Conservation (phyloP, 1,284 basidiomycete genomes). For the Cryptococcus hybrid region DNA sequence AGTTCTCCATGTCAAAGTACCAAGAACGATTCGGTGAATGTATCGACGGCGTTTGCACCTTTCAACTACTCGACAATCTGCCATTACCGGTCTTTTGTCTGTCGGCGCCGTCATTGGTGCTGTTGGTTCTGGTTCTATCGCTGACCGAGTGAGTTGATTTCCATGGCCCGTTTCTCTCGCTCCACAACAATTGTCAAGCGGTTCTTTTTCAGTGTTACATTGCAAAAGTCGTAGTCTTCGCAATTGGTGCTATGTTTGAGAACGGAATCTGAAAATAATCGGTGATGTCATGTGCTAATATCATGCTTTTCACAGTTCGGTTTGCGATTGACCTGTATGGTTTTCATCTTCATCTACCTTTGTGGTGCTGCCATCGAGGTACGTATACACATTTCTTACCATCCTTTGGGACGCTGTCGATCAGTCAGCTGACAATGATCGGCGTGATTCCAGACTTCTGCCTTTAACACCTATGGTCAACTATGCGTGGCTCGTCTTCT, state of each 20-base stretch:
- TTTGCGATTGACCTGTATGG: conserved; percentile 42
- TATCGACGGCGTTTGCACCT: conserved; percentile 23
- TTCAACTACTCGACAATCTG: conserved; percentile 38
- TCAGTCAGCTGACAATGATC: background rate
- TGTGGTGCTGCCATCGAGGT: conserved; percentile 51
- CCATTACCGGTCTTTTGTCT: conserved; percentile 46
- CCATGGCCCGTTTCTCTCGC: background rate
- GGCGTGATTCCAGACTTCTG: conserved; percentile 24
- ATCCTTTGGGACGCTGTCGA: background rate
- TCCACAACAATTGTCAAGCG: background rate
- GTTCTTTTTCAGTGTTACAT: background rate
- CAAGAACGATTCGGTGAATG: conserved; percentile 29
- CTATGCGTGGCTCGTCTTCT: conserved; percentile 48
- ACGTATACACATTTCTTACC: conserved; percentile 1
- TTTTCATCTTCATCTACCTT: conserved; percentile 48
- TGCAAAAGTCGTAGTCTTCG: too few relatives aligned
- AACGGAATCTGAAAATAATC: too few relatives aligned
- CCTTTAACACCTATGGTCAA: conserved; percentile 40
- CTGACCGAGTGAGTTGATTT: conserved; percentile 26
- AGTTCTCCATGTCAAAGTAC: conserved; percentile 32
- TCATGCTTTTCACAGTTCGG: conserved; percentile 28
- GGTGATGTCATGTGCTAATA: background rate
- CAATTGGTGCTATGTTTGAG: too few relatives aligned
- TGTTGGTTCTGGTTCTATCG: conserved; percentile 39
- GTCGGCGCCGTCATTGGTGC: conserved; percentile 48